Evolutionary conservation across 257 asterid genomes (phyloP).

Genomic region (Rhazya stricta): DNA sequence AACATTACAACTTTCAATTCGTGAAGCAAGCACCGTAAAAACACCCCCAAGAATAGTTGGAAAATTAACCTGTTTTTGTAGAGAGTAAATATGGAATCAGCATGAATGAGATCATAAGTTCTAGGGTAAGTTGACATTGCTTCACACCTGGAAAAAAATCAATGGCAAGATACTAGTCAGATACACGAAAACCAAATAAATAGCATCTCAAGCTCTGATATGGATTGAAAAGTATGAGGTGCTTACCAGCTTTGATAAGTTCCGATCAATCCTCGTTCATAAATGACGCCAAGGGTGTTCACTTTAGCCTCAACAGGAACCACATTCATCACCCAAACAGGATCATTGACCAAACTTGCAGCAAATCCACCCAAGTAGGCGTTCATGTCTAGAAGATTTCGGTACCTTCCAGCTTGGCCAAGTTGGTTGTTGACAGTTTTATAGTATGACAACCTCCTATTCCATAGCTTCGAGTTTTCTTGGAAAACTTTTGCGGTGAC

Average conservation of each 20-base stretch:
- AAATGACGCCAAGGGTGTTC: conserved; percentile 66
- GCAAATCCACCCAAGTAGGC: conserved; percentile 87
- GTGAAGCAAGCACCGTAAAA: background rate
- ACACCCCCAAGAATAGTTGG: background rate
- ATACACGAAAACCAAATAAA: background rate
- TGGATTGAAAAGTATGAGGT: background rate
- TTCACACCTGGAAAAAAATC: conserved; percentile 55
- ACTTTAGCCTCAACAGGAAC: conserved; percentile 64
- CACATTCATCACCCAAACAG: conserved; percentile 84
- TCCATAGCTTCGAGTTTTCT: conserved; percentile 57
- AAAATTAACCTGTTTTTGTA: conserved; percentile 47
- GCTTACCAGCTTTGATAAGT: conserved; percentile 77
- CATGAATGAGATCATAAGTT: conserved; percentile 83
- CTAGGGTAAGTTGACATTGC: conserved; percentile 97
- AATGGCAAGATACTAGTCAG: background rate
- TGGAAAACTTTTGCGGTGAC: conserved; percentile 32
- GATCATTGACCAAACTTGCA: conserved; percentile 48
- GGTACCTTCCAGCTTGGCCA: conserved; percentile 54
- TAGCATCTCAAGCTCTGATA: background rate
- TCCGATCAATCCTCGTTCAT: conserved; percentile 82
- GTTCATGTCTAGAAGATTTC: conserved; percentile 79
- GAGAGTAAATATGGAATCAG: conserved; percentile 64
- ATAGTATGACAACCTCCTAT: conserved; percentile 59
- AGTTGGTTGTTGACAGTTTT: conserved; percentile 59
- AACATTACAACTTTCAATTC: too few species aligned